Percentiles rank a stretch among this genome's conserved stretches.
These are phyloP conservation scores for Hymenoscyphus fructigenus DNA, from an alignment of 2,329 filamentous ascomycete species.

Conservation along the genomic window DNA sequence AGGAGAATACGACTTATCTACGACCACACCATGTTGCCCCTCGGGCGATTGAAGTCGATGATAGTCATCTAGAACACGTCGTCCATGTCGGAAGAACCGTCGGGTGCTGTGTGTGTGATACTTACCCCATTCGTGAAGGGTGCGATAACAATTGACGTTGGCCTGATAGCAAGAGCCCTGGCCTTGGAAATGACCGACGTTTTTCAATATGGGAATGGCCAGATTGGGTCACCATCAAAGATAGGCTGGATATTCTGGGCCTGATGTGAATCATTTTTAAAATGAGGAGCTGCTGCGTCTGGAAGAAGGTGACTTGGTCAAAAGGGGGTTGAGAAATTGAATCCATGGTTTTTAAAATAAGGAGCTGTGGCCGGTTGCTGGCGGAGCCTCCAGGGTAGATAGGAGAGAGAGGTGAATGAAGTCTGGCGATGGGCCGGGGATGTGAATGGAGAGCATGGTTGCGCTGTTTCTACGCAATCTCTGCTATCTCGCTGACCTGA, in stretches of 20 bases:
- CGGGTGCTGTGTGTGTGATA: not conserved
- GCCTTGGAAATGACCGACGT: not conserved
- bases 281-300: no score
- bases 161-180: not conserved
- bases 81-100: not conserved
- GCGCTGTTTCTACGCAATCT: not conserved
- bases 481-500: no score
- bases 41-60: not conserved
- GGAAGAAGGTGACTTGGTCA: no score
- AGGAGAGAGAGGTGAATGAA: not conserved
- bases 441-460: conserved; percentile 3
- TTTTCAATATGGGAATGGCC: not conserved
- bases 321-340: no score
- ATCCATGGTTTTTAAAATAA: not conserved
- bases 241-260: not conserved
- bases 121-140: not conserved
- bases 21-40: not conserved
- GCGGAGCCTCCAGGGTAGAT: not conserved
- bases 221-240: not conserved
- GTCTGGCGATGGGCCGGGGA: not conserved
- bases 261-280: not conserved
- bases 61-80: not conserved
- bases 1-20: not conserved
- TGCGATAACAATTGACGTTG: not conserved
- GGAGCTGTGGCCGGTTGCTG: not conserved